A percentile compares a stretch with the other conserved stretches of the same genome.
phyloP scores from a whole-genome alignment of 2,329 filamentous ascomycete species.

The Helminthosporium solani region DNA sequence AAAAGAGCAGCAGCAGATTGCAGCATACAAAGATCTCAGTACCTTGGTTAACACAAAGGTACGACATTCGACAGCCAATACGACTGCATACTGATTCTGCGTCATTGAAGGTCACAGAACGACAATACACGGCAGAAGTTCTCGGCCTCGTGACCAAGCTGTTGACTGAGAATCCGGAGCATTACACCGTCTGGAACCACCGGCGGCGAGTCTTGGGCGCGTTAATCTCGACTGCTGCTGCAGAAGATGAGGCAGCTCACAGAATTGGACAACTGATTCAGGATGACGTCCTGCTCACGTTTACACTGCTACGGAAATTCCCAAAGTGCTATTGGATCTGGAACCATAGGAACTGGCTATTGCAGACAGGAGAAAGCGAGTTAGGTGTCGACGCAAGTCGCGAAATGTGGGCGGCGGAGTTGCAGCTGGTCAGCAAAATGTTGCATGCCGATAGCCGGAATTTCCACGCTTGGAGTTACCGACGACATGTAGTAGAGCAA shows the following conservation, averaged over 20 bases:
- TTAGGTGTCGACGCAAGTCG: constrained; percentile 60
- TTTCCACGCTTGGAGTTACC: constrained; percentile 95
- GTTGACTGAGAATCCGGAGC: constrained; percentile 77
- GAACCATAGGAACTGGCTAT: constrained; percentile 88
- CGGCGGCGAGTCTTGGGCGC: constrained; percentile 71
- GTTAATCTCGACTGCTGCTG: constrained; percentile 50
- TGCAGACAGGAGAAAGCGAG: constrained; percentile 68
- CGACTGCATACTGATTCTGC: not conserved
- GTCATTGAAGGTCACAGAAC: constrained; percentile 44
- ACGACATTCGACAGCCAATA: constrained; percentile 2
- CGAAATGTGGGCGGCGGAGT: constrained; percentile 78
- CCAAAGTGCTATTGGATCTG: constrained; percentile 99
- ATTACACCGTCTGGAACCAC: constrained; percentile 90
- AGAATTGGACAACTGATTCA: constrained; percentile 59
- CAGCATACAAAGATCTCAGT: constrained; percentile 72
- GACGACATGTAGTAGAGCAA: constrained; percentile 73
- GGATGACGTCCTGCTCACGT: constrained; percentile 76
- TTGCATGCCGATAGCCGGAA: constrained; percentile 81
- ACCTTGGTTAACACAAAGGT: constrained; percentile 67
- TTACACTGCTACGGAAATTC: constrained; percentile 78
- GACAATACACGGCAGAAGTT: constrained; percentile 56
- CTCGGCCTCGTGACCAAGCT: constrained; percentile 71
- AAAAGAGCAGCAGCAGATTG: constrained; percentile 73
- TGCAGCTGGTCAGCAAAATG: constrained; percentile 85
- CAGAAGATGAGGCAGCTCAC: constrained; percentile 14